Base-by-base conservation (phyloP, 2,329 filamentous ascomycete species). In the Fusarium coffeatum region DNA sequence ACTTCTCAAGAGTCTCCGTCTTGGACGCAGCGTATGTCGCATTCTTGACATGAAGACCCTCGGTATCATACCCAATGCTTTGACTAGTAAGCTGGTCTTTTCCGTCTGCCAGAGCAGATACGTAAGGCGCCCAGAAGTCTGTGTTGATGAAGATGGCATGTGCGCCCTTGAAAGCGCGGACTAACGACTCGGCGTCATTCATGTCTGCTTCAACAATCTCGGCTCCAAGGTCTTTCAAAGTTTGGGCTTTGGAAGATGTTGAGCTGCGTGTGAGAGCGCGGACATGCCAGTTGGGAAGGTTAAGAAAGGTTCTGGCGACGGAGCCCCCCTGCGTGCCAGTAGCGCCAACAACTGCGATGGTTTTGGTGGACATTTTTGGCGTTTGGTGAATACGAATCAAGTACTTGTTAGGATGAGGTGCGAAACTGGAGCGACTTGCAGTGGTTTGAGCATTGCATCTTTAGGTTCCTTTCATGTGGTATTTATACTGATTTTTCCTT, bases 61-160 rank as follows among this genome's bases (percentile, higher is more conserved):
- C 87, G 2, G 80, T 73, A 1, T 84, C 78, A 54, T 82, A 84
- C 1, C 81, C 82, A 37, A 80, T 80, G 30, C 74, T 69, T 11
- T 80, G 76, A 62, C 78, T 80, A 0, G 76, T 78, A 8, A 78
- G 74, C 10, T 69, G 56, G 2, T 80, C 80, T 49, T 76, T 76
- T 6, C 77, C 75, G 9, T 79, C 74, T n/a, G 76, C 78, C 51
- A 83, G 77, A 0, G 80, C 74, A 4, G 77, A 71, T 58, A 77
- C 77, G 67, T 84, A 85, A 4, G 80, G 76, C 32, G 80, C 79
- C 81, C 83, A 87, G 74, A 85, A 88, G 62, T 87, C 81, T 0
- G 86, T 88, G 45, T 85, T 83, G 69, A 79, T 77, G 73, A 88
- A 88, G 62, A 88, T 84, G 49, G 81, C 74, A 58, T 82, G 78